phyloP scores from a whole-genome alignment of 2,329 filamentous ascomycete species.

The Fusarium luffae region DNA sequence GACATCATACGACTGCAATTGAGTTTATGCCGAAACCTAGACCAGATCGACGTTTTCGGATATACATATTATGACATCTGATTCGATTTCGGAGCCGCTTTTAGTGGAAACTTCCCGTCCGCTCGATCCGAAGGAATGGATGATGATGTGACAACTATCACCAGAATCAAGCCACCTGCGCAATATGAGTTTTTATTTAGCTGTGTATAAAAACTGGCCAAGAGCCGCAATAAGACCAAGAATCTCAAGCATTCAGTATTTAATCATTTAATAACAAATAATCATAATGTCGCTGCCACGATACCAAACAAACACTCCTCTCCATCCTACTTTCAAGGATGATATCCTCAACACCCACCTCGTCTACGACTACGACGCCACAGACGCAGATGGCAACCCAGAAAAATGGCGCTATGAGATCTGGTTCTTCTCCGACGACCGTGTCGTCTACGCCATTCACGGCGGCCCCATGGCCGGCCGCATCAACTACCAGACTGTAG shows the following conservation, averaged over 20 bases:
- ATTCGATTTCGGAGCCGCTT: neutral
- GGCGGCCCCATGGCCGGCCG: slow-evolving; percentile 69
- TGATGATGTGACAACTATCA: slow-evolving; percentile 5
- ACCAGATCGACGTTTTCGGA: slow-evolving; percentile 13
- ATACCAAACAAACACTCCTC: slow-evolving; percentile 43
- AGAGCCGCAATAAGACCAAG: too few species aligned
- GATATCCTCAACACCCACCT: slow-evolving; percentile 66
- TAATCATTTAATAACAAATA: neutral
- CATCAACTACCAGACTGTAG: slow-evolving; percentile 63
- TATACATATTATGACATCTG: slow-evolving; percentile 14
- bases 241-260: too few species aligned
- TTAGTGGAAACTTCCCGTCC: slow-evolving; percentile 20
- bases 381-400: slow-evolving; percentile 59
- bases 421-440: slow-evolving; percentile 67
- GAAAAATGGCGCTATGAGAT: slow-evolving; percentile 72
- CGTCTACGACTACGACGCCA: slow-evolving; percentile 66
- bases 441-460: slow-evolving; percentile 69
- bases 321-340: slow-evolving; percentile 51
- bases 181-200: neutral
- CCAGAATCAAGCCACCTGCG: slow-evolving; percentile 1
- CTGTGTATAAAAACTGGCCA: neutral
- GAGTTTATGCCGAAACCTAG: slow-evolving; percentile 10
- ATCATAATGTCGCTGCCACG: slow-evolving; percentile 36
- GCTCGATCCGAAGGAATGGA: slow-evolving; percentile 16
- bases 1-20: slow-evolving; percentile 36